These are phyloP conservation scores for Paramecium sexaurelia DNA, from an alignment of 73 alveolate genomes.

Conservation along the genomic window DNA sequence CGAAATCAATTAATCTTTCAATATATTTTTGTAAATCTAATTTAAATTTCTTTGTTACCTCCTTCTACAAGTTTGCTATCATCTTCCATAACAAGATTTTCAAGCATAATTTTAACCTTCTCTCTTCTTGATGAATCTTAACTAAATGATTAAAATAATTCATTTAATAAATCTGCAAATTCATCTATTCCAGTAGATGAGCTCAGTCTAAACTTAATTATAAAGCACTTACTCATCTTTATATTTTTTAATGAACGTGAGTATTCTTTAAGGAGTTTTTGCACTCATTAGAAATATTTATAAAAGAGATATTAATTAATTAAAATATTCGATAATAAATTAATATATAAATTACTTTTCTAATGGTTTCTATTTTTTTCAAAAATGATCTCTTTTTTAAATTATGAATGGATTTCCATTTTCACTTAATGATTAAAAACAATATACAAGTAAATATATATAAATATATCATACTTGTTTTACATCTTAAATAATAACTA, in stretches of 20 bases:
- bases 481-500: too few species aligned
- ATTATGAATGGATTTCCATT: background rate
- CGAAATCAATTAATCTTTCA: constrained; percentile 45
- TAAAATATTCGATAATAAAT: background rate
- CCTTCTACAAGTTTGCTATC: background rate
- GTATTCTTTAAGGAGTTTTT: background rate
- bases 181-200: constrained; percentile 20
- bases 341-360: background rate
- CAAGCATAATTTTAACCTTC: background rate
- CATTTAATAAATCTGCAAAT: background rate
- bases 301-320: background rate
- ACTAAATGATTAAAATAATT: background rate
- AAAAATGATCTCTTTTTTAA: background rate
- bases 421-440: too few species aligned
- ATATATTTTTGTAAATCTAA: background rate
- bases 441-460: too few species aligned
- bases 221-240: constrained; percentile 4
- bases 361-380: background rate
- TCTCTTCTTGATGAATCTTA: background rate
- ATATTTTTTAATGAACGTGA: background rate
- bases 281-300: background rate
- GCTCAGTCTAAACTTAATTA: background rate
- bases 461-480: too few species aligned
- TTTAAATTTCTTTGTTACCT: background rate
- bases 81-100: background rate